These are phyloP conservation scores for Talaromyces stipitatus DNA, from an alignment of 495 filamentous ascomycete species.

Conservation along the genomic window DNA sequence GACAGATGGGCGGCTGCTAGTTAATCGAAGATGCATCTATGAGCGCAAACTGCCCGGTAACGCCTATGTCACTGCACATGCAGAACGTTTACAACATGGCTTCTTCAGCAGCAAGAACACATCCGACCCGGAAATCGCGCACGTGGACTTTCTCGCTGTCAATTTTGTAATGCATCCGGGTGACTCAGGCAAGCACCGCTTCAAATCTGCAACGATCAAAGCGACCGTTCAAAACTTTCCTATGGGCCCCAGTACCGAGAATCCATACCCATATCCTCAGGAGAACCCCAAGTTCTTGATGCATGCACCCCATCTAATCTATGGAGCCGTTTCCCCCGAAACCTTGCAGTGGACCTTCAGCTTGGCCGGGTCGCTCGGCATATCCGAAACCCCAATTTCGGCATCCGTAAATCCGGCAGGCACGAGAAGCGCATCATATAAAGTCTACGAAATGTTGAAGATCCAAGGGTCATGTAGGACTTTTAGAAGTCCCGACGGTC, in stretches of 20 bases:
- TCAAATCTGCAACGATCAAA: conserved; percentile 40
- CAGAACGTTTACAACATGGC: conserved; percentile 45
- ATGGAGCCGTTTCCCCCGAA: conserved; percentile 44
- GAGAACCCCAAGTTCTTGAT: conserved; percentile 37
- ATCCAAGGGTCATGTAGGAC: conserved; percentile 45
- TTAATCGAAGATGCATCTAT: conserved; percentile 43
- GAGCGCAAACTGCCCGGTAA: conserved; percentile 41
- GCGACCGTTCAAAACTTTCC: conserved; percentile 23
- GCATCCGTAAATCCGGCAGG: conserved; percentile 37
- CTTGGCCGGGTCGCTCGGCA: conserved; percentile 38
- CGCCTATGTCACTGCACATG: conserved; percentile 44
- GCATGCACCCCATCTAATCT: conserved; percentile 46
- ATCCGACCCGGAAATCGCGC: conserved; percentile 30
- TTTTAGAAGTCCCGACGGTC: conserved; percentile 23
- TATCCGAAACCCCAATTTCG: conserved; percentile 36
- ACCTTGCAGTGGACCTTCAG: conserved; percentile 47
- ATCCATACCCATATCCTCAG: conserved; percentile 10
- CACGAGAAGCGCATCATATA: conserved; percentile 30
- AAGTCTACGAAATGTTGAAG: conserved; percentile 46
- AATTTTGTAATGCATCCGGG: conserved; percentile 44
- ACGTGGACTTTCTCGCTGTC: conserved; percentile 45
- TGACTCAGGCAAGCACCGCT: conserved; percentile 32
- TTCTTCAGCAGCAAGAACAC: conserved; percentile 34
- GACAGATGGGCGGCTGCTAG: conserved; percentile 32
- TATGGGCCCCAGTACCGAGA: neutral